Percentiles rank a stretch among this genome's conserved stretches.
Evolutionary conservation across 495 filamentous ascomycete species (phyloP).

Genomic region (Aspergillus saccharolyticus): DNA sequence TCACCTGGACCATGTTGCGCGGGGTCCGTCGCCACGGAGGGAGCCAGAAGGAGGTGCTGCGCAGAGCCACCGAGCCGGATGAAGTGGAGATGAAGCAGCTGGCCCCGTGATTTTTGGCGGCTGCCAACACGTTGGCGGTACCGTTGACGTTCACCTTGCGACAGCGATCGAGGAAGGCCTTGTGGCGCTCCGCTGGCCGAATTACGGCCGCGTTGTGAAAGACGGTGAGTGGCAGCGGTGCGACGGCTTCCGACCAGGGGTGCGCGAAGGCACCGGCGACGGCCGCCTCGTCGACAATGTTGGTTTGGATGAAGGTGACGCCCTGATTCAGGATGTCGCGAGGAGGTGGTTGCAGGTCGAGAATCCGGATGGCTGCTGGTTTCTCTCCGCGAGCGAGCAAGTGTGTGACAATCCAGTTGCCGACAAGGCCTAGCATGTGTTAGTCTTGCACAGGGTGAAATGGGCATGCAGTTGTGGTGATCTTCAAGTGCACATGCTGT

Average conservation of each 20-base stretch:
- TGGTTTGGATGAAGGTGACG: conserved; percentile 45
- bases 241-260: conserved; percentile 43
- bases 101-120: conserved; percentile 42
- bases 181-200: conserved; percentile 43
- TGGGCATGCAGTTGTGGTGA: no score
- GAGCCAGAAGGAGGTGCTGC: conserved; percentile 43
- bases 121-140: conserved; percentile 45
- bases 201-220: conserved; percentile 56
- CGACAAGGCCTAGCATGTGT: conserved; percentile 44
- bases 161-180: conserved; percentile 39
- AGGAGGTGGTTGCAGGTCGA: conserved; percentile 46
- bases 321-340: conserved; percentile 35
- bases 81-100: conserved; percentile 52
- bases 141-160: conserved; percentile 53
- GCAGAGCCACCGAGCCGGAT: conserved; percentile 46
- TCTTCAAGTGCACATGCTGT: no score
- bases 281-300: conserved; percentile 45
- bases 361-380: conserved; percentile 48
- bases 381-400: conserved; percentile 51
- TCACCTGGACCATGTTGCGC: conserved; percentile 34
- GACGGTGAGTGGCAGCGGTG: conserved; percentile 48
- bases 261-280: conserved; percentile 45
- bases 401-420: conserved; percentile 50
- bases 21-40: conserved; percentile 43
- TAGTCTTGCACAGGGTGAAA: neutral